Evolutionary conservation across 139 green algal species (phyloP), one percentile per base, ranked within the genome.

Genomic region (Zygnema circumcarinatum): DNA sequence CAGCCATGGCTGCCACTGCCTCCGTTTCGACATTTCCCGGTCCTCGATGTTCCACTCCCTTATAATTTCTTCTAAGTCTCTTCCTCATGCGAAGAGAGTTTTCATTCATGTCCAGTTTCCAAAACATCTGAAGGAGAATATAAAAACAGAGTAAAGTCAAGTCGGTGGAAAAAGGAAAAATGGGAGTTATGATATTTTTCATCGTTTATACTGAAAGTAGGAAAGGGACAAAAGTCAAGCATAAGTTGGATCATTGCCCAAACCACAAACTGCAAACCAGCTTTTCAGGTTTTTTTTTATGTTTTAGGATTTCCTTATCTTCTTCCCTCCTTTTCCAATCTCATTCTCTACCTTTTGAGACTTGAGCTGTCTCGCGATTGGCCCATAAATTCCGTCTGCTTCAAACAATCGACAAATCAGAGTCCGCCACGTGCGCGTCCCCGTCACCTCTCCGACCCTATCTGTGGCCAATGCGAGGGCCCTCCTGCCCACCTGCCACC

Each of bases 51-150:
- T 32, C 32, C 32, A n/a, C n/a, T 33, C 39, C 78, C 32, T 81
- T 40, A n/a, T 89, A 89, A 29, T 80, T 89, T 38, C 76, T 56
- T 47, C 54, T 81, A 29, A 89, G 82, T 21, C 84, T 74, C 0
- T 36, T 83, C n/a, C 84, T 38, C 84, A 81, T 52, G 33, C 84
- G 42, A 31, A n/a, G 25, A 25, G 32, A 25, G 31, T 20, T 89
- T 35, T 89, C 84, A 35, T 35, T 88, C 0, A 42, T 22, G 76
- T 89, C 84, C 33, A 89, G 32, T 67, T 88, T 89, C 84, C 84
- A 89, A 53, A 81, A 83, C 0, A 78, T 2, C 84, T 88, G 74
- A 0, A n/a, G n/a, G 16, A 79, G 32, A 29, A 0, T 41, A 76
- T 1, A 67, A 29, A 72, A 35, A 72, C 56, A 72, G 56, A 72